Evolutionary conservation across 306 rosid genomes (phyloP), one percentile per base, ranked within the genome.

Genomic region (Acacia confusa): DNA sequence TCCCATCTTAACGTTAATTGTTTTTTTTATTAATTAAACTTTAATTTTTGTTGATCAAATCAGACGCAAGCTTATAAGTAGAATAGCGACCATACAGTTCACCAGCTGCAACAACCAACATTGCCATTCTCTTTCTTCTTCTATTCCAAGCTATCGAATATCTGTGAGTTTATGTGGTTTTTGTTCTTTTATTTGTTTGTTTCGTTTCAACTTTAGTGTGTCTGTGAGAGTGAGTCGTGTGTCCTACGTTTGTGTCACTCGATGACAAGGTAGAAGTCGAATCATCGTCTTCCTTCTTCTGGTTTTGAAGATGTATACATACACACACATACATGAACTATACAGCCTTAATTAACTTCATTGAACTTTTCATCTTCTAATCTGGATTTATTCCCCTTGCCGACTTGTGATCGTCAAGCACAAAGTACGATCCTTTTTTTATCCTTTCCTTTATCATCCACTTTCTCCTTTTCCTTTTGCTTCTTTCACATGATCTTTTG

Each of bases 141-240:
- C 53, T 7, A 16, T 70, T 70, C 32, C 32, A 70, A 70, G 41
- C 32, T 2, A n/a, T n/a, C 30, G 20, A 70, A 70, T 27, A 58
- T 25, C 75, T 48, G 75, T 45, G 30, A 15, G 50, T 69, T 53
- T 28, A 44, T 30, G 32, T 72, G 74, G 27, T 9, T 38, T 68
- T 69, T n/a, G 74, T 66, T 77, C 65, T 36, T 53, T 61, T 20
- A 4, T 17, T 55, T 50, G 22, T 20, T 47, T 64, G 28, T 74
- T 76, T 38, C 45, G 2, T 10, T 47, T 3, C 15, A 47, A 2
- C 64, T 40, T 57, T 22, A 57, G 9, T 22, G 67, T 85, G 81
- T 85, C 78, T 84, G 38, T 17, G 19, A 27, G 55, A 70, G 53
- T 76, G 16, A 32, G 60, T 40, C 82, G 79, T 81, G 84, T 19